A percentile compares a stretch with the other conserved stretches of the same genome.
Conservation (phyloP, 768 basidiomycete genomes). For the Dentipellis sp. region DNA sequence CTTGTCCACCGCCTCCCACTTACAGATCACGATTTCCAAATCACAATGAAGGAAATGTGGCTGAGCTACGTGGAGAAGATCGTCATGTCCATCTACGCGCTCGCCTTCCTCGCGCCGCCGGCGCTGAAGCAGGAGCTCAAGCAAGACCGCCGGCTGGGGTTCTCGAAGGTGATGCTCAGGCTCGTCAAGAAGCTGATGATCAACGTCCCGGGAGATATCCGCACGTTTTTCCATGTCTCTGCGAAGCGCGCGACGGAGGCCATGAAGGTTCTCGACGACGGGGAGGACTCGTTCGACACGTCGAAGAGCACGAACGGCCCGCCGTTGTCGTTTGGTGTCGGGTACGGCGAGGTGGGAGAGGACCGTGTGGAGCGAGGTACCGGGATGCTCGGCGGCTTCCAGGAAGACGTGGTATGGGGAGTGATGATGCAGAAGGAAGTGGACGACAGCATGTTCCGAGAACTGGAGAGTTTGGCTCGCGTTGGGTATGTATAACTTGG, state of each 20-base stretch:
- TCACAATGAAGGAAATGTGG: constrained; percentile 58
- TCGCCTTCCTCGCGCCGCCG: constrained; percentile 77
- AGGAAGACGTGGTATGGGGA: constrained; percentile 59
- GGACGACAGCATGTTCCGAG: constrained; percentile 66
- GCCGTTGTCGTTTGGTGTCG: constrained; percentile 76
- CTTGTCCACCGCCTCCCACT: constrained; percentile 83
- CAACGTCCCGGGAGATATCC: constrained; percentile 38
- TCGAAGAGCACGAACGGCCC: constrained; percentile 46
- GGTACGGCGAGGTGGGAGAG: constrained; percentile 68
- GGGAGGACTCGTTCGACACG: constrained; percentile 64
- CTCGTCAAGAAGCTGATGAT: constrained; percentile 58
- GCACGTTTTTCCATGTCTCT: constrained; percentile 42
- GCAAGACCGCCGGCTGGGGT: constrained; percentile 53
- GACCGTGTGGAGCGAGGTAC: constrained; percentile 59
- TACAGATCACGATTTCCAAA: constrained; percentile 61
- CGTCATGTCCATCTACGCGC: constrained; percentile 75
- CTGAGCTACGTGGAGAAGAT: constrained; percentile 72
- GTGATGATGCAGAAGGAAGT: constrained; percentile 64
- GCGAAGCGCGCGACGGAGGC: constrained; percentile 66
- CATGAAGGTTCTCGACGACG: constrained; percentile 72
- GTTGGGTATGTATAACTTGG: constrained; percentile 35
- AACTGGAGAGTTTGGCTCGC: constrained; percentile 71
- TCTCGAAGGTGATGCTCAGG: constrained; percentile 61
- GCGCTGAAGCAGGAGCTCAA: constrained; percentile 66
- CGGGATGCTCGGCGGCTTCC: constrained; percentile 64